A percentile compares a stretch with the other conserved stretches of the same genome.
Conservation (phyloP, 1,139 yeast species). For the Taiozyma sp. region DNA sequence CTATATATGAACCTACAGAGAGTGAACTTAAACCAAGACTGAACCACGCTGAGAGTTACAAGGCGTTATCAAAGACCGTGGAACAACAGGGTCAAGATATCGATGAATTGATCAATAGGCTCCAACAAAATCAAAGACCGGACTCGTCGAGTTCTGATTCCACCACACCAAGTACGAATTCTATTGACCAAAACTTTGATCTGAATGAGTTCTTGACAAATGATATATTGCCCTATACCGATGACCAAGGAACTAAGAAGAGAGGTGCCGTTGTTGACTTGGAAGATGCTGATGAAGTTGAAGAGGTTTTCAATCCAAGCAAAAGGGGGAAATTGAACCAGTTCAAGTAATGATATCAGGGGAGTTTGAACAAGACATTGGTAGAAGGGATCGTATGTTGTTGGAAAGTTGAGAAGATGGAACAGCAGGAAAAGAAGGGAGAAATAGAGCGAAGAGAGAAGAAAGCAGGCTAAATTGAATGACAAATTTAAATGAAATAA, state of each 20-base stretch:
- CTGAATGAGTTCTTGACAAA: conserved; percentile 18
- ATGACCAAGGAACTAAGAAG: conserved; percentile 1
- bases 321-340: neutral
- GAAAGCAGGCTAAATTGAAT: neutral
- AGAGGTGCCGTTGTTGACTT: neutral
- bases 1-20: neutral
- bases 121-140: conserved; percentile 6
- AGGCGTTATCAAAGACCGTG: conserved; percentile 17
- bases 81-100: conserved; percentile 22
- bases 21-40: conserved; percentile 4
- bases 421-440: neutral
- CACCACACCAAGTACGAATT: neutral
- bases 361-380: too few relatives aligned
- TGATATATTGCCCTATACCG: conserved; percentile 8
- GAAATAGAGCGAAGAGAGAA: neutral
- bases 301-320: conserved; percentile 14
- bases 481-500: neutral
- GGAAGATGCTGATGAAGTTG: conserved; percentile 8
- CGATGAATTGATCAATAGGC: conserved; percentile 17
- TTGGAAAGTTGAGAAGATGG: too few relatives aligned
- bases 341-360: neutral
- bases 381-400: too few relatives aligned
- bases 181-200: conserved; percentile 7
- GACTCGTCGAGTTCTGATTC: neutral
- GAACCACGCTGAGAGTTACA: conserved; percentile 8